These are phyloP conservation scores for Zarea fungicola DNA, from an alignment of 2,329 filamentous ascomycete species.

Conservation along the genomic window DNA sequence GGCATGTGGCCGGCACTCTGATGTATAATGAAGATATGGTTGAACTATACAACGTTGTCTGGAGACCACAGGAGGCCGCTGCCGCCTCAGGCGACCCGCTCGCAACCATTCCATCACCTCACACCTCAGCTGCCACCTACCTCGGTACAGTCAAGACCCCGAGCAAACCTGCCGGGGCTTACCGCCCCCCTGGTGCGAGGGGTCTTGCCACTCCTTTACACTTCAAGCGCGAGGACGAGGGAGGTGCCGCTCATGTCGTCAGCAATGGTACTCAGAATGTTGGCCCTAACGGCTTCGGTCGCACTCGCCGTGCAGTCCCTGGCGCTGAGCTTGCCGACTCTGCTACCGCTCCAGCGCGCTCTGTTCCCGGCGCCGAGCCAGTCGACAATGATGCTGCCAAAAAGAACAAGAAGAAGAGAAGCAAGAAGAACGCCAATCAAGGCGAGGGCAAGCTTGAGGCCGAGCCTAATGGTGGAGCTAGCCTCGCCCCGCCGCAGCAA, in stretches of 20 bases:
- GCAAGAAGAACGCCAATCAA: constrained; percentile 57
- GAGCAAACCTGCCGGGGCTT: constrained; percentile 94
- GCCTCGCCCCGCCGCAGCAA: constrained; percentile 42
- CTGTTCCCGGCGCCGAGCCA: constrained; percentile 58
- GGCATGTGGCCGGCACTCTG: constrained; percentile 81
- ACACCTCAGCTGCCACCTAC: constrained; percentile 76
- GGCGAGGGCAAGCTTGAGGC: constrained; percentile 57
- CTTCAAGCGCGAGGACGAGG: constrained; percentile 97
- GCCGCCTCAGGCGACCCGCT: constrained; percentile 65
- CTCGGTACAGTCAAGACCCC: constrained; percentile 86
- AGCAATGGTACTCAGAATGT: constrained; percentile 72
- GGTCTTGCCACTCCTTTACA: constrained; percentile 83
- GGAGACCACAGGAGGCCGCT: constrained; percentile 69
- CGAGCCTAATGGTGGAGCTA: constrained; percentile 41
- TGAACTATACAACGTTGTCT: constrained; percentile 86
- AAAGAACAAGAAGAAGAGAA: constrained; percentile 98
- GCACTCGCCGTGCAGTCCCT: constrained; percentile 71
- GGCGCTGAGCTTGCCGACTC: constrained; percentile 72
- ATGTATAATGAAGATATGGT: constrained; percentile 96
- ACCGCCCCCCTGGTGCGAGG: constrained; percentile 88
- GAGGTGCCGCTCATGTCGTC: constrained; percentile 77
- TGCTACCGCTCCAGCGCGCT: constrained; percentile 62
- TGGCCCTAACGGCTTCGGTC: constrained; percentile 74
- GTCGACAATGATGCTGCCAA: constrained; percentile 67
- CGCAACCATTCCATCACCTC: constrained; percentile 67